These are phyloP conservation scores for Colletotrichum cereale DNA, from an alignment of 2,329 filamentous ascomycete species.

Conservation along the genomic window DNA sequence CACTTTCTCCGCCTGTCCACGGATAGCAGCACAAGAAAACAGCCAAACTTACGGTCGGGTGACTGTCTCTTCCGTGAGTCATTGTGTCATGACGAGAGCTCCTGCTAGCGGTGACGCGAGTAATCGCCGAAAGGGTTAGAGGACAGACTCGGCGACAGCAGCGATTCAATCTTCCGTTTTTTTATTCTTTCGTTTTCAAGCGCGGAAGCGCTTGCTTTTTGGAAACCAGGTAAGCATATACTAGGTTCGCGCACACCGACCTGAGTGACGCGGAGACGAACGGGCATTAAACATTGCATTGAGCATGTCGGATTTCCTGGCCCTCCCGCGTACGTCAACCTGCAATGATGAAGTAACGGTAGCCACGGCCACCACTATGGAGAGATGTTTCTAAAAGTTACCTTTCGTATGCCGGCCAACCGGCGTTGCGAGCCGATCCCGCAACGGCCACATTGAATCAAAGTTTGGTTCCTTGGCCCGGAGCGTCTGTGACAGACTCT, in stretches of 20 bases:
- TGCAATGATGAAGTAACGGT: background rate
- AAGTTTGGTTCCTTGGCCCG: background rate
- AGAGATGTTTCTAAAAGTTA: background rate
- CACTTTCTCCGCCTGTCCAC: background rate
- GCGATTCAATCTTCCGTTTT: background rate
- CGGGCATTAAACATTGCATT: background rate
- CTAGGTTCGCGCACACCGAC: background rate
- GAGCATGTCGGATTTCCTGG: background rate
- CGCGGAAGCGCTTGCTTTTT: background rate
- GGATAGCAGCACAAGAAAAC: background rate
- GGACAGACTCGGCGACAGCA: no score
- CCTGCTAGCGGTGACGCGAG: background rate
- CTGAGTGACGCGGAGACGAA: background rate
- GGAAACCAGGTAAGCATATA: background rate
- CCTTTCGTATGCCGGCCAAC: background rate
- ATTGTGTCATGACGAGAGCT: background rate
- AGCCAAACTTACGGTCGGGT: background rate
- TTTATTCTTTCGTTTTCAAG: no score
- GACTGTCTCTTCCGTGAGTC: background rate
- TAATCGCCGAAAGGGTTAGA: background rate
- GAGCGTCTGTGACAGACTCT: background rate
- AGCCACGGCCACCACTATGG: background rate
- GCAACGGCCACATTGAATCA: background rate
- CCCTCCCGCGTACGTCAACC: background rate
- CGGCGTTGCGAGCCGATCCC: background rate